Evolutionary conservation across 78 protist species (phyloP).

Genomic region (Parvularia atlantis): DNA sequence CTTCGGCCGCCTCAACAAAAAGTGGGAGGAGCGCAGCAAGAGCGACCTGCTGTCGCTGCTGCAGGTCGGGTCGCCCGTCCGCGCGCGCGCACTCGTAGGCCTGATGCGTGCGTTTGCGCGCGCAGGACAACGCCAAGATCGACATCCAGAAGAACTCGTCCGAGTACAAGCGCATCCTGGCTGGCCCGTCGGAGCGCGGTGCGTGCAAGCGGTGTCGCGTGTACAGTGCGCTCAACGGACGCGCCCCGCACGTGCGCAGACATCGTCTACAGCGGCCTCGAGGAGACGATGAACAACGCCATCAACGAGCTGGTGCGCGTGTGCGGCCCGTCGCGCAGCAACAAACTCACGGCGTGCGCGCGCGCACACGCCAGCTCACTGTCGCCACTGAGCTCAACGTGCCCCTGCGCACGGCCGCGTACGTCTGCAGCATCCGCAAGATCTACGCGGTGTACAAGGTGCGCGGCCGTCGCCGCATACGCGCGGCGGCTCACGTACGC

Average conservation of each 20-base stretch:
- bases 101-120: background rate
- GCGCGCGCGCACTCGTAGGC: background rate
- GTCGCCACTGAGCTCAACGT: no score
- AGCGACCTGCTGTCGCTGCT: conserved; percentile 44
- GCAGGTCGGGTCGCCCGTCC: conserved; percentile 6
- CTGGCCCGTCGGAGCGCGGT: conserved; percentile 69
- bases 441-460: no score
- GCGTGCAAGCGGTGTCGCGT: conserved; percentile 58
- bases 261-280: conserved; percentile 64
- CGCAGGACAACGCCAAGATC: background rate
- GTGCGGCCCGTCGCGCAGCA: conserved; percentile 3
- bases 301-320: conserved; percentile 39
- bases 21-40: conserved; percentile 68
- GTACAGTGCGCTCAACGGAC: conserved; percentile 61
- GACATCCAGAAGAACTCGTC: background rate
- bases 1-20: conserved; percentile 56
- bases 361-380: no score
- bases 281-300: conserved; percentile 69
- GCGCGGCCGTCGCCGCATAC: no score
- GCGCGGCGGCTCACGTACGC: no score
- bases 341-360: no score
- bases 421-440: no score
- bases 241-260: conserved; percentile 43
- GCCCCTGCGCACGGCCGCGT: no score
- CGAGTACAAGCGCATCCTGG: conserved; percentile 44